These are phyloP conservation scores for Fusarium sp. DNA, from an alignment of 2,329 filamentous ascomycete genomes.

Conservation along the genomic window DNA sequence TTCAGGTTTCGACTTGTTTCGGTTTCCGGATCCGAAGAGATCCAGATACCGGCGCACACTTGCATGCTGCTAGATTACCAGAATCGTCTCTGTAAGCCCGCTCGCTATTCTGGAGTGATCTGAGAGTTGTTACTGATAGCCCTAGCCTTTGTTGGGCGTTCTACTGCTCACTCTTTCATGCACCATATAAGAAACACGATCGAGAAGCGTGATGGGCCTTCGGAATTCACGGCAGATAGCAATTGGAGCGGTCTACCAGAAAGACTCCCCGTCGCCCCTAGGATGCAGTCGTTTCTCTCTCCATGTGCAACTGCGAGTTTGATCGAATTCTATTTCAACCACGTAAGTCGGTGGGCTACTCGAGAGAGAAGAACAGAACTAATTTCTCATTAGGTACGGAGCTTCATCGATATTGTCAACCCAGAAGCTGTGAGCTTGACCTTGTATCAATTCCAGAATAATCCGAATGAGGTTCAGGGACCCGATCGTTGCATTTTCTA, in stretches of 20 bases:
- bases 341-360: constrained; percentile 51
- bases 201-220: constrained; percentile 60
- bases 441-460: constrained; percentile 53
- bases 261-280: constrained; percentile 49
- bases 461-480: constrained; percentile 49
- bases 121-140: constrained; percentile 18
- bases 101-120: neutral
- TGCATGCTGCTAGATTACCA: constrained; percentile 68
- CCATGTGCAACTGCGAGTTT: constrained; percentile 59
- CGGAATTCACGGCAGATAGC: constrained; percentile 65
- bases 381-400: constrained; percentile 57
- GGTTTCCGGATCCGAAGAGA: constrained; percentile 58
- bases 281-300: constrained; percentile 42
- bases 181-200: constrained; percentile 69
- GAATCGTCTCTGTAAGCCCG: constrained; percentile 61
- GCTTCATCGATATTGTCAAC: constrained; percentile 68
- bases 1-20: neutral
- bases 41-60: constrained; percentile 61
- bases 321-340: constrained; percentile 63
- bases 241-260: constrained; percentile 65
- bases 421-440: constrained; percentile 61
- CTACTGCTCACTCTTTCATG: constrained; percentile 67
- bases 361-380: neutral
- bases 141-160: constrained; percentile 68
- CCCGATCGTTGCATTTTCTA: constrained; percentile 67